Evolutionary conservation across 257 asterid species (phyloP).

Genomic region (Haberlea rhodopensis): DNA sequence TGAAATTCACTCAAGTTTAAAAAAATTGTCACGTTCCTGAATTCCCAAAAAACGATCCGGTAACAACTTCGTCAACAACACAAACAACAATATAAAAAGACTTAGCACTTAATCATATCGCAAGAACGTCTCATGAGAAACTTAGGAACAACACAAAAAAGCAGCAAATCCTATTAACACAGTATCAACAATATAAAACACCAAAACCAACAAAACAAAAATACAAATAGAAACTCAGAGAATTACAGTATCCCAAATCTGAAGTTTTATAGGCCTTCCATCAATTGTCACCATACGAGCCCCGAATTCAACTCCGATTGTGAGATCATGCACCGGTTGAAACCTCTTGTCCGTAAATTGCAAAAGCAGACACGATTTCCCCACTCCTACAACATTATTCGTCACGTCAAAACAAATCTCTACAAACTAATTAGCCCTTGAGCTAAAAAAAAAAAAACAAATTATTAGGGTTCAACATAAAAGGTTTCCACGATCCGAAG

Average conservation of each 20-base stretch:
- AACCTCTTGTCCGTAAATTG: slow-evolving; percentile 68
- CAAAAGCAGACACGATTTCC: slow-evolving; percentile 65
- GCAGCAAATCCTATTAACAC: neutral
- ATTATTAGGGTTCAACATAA: neutral
- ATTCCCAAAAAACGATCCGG: neutral
- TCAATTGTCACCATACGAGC: slow-evolving; percentile 60
- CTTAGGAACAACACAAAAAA: neutral
- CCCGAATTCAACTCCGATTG: slow-evolving; percentile 69
- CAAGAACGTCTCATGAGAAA: neutral
- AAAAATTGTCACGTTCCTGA: neutral
- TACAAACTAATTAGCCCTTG: slow-evolving; percentile 17
- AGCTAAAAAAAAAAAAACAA: neutral
- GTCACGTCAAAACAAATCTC: neutral
- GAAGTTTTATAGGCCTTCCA: slow-evolving; percentile 56
- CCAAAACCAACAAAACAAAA: neutral
- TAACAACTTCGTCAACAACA: neutral
- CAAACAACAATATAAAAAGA: neutral
- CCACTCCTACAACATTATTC: slow-evolving; percentile 43
- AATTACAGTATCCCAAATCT: slow-evolving; percentile 68
- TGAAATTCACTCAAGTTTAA: neutral
- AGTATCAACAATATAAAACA: neutral
- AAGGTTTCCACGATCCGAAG: neutral
- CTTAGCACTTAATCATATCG: neutral
- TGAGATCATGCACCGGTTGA: slow-evolving; percentile 66
- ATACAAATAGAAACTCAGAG: neutral